phyloP scores from a whole-genome alignment of 2,329 filamentous ascomycete species.

The Pestalotiopsis sp. region DNA sequence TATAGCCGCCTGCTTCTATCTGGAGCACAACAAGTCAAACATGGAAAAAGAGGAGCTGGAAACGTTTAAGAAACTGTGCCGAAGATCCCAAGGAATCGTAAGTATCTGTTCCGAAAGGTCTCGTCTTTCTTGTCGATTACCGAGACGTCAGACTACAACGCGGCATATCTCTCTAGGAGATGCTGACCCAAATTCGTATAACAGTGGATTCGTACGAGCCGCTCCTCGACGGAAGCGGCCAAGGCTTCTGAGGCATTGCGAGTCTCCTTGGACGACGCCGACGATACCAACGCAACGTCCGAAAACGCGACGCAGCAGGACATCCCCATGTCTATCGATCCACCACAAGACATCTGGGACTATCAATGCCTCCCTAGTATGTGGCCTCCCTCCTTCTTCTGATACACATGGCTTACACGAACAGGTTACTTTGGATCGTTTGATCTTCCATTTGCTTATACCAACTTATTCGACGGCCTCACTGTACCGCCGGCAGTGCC shows the following conservation, averaged over 20 bases:
- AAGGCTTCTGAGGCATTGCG: conserved; percentile 15
- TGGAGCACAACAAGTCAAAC: conserved; percentile 29
- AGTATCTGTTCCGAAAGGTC: not conserved
- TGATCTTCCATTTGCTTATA: conserved; percentile 5
- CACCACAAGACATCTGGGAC: not conserved
- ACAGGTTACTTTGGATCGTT: not conserved
- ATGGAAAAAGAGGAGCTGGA: conserved; percentile 8
- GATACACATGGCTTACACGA: not conserved
- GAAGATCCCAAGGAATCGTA: conserved; percentile 10
- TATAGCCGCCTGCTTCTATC: conserved; percentile 49
- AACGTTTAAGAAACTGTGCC: conserved; percentile 7
- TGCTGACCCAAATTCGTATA: not conserved
- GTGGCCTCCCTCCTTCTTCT: not conserved
- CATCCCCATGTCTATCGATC: not conserved
- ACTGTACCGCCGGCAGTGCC: not conserved
- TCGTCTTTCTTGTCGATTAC: too few relatives aligned
- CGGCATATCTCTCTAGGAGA: not conserved
- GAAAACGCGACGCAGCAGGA: not conserved
- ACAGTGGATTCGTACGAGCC: conserved; percentile 13
- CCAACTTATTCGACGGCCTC: conserved; percentile 1
- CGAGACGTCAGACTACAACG: too few relatives aligned
- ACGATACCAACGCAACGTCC: not conserved
- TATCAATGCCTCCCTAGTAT: not conserved
- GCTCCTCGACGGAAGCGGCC: conserved; percentile 8
- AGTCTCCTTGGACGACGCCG: not conserved